Conservation (phyloP, 768 basidiomycete genomes). For the Trametes gibbosa region DNA sequence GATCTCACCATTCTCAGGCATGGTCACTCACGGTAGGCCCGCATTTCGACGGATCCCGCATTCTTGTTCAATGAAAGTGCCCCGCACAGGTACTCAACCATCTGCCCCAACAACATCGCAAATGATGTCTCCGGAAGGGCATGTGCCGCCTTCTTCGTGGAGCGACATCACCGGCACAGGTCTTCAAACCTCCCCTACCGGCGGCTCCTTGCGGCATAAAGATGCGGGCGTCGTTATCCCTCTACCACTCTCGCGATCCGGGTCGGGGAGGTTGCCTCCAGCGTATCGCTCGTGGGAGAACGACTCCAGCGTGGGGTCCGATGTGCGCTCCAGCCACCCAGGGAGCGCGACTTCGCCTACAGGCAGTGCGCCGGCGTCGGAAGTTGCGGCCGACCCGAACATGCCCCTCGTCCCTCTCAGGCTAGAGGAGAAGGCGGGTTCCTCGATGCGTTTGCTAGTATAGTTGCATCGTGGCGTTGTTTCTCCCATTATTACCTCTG, state of each 20-base stretch:
- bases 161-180: background rate
- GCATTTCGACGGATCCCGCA: background rate
- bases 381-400: background rate
- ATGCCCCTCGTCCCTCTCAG: background rate
- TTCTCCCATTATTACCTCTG: no score
- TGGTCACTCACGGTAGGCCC: background rate
- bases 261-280: slow-evolving; percentile 5
- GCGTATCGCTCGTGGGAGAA: slow-evolving; percentile 11
- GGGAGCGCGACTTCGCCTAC: background rate
- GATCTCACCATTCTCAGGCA: background rate
- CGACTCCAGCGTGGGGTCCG: background rate
- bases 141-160: background rate
- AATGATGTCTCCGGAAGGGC: background rate
- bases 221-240: slow-evolving; percentile 1
- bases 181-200: background rate
- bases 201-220: background rate
- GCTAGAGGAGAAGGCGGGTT: background rate
- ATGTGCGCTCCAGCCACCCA: background rate
- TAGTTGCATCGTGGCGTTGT: no score
- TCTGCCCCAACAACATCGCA: background rate
- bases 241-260: background rate
- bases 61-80: background rate
- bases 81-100: background rate
- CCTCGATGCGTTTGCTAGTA: background rate
- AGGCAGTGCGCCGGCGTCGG: background rate